Percentiles rank a stretch among this genome's conserved stretches.
Conservation (phyloP, 2,329 filamentous ascomycete species). For the Colletotrichum gigasporum region DNA sequence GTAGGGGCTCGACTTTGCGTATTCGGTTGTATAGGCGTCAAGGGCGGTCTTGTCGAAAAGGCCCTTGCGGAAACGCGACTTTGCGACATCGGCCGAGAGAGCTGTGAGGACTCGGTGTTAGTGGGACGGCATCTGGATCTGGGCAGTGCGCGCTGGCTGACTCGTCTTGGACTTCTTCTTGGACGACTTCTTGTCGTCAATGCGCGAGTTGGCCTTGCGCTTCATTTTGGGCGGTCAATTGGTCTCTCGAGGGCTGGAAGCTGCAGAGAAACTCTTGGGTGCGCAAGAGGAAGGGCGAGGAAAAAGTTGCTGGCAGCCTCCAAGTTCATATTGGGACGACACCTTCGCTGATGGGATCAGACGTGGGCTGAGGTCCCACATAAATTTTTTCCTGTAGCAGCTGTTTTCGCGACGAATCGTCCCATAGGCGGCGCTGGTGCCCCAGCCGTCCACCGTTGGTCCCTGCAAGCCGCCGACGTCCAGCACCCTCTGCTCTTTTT, state of each 20-base stretch:
- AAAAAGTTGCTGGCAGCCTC: neutral
- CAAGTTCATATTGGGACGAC: constrained; percentile 4
- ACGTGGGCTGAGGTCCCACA: constrained; percentile 30
- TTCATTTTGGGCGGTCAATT: constrained; percentile 56
- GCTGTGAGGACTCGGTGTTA: constrained; percentile 43
- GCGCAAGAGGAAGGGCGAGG: neutral
- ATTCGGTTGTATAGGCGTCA: constrained; percentile 67
- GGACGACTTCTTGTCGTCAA: constrained; percentile 50
- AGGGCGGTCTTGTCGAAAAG: constrained; percentile 71
- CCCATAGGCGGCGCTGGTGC: constrained; percentile 1
- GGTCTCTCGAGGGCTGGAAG: neutral
- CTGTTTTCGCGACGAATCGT: constrained; percentile 30
- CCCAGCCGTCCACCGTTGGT: neutral
- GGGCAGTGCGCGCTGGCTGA: constrained; percentile 38
- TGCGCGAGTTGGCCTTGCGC: constrained; percentile 64
- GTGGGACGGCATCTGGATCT: constrained; percentile 9
- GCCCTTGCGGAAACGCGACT: constrained; percentile 69
- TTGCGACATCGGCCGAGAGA: constrained; percentile 58
- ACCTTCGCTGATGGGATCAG: constrained; percentile 18
- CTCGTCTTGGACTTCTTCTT: constrained; percentile 65
- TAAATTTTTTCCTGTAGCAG: constrained; percentile 25
- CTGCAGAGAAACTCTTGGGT: neutral
- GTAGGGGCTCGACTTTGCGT: constrained; percentile 77
- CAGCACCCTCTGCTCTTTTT: neutral
- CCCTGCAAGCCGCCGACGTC: constrained; percentile 9